Conservation (phyloP, 441 rosid species). For the Omphalea diandra region DNA sequence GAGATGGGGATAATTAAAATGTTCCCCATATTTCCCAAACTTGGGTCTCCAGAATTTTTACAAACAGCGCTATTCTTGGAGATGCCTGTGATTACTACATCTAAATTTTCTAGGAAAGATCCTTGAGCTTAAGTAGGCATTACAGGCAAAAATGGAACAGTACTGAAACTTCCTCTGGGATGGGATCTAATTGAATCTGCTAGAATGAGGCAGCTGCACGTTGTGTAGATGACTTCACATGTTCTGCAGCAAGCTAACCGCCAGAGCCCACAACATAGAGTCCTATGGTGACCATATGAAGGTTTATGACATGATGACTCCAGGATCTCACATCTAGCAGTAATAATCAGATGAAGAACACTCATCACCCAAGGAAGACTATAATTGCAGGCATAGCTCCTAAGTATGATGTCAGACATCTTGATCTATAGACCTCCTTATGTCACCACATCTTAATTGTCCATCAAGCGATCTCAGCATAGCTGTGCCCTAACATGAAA, state of each 20-base stretch:
- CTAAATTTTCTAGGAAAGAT: background rate
- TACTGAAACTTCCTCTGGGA: too few relatives aligned
- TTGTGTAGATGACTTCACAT: background rate
- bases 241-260: background rate
- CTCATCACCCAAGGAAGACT: background rate
- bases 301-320: background rate
- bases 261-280: background rate
- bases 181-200: too few relatives aligned
- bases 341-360: background rate
- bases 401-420: background rate
- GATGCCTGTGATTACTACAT: background rate
- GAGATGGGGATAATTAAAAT: too few relatives aligned
- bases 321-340: constrained; percentile 1
- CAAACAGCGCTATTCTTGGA: background rate
- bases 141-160: constrained; percentile 1
- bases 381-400: background rate
- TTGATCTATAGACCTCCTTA: background rate
- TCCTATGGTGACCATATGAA: background rate
- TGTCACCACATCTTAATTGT: background rate
- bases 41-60: background rate
- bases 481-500: background rate
- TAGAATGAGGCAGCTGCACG: too few relatives aligned
- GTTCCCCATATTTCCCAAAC: too few relatives aligned
- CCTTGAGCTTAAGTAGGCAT: background rate
- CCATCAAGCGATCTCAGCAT: background rate